These are phyloP conservation scores for Phialophora expanda DNA, from an alignment of 2,329 filamentous ascomycete species.

Conservation along the genomic window DNA sequence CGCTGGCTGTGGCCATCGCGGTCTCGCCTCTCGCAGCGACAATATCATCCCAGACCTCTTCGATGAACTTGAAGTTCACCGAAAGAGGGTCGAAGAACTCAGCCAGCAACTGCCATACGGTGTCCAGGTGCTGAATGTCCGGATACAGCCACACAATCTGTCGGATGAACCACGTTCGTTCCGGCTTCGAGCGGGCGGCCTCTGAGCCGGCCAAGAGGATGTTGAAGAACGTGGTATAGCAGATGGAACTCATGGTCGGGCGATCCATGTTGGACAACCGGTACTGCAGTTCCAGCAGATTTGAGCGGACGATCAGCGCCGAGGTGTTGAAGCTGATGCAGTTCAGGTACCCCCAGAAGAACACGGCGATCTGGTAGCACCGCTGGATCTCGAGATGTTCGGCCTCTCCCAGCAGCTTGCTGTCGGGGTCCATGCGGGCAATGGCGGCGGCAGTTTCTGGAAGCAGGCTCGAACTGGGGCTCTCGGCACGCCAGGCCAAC, in stretches of 20 bases:
- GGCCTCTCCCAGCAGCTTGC: constrained; percentile 3
- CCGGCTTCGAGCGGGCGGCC: constrained; percentile 12
- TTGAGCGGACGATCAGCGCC: constrained; percentile 24
- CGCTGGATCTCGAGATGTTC: constrained; percentile 24
- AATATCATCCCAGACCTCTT: constrained; percentile 29
- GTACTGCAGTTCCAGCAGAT: constrained; percentile 25
- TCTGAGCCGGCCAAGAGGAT: constrained; percentile 26
- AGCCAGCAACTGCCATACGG: constrained; percentile 24
- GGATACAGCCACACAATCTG: constrained; percentile 20
- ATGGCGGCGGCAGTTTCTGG: constrained; percentile 23
- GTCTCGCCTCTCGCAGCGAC: constrained; percentile 1
- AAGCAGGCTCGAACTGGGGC: constrained; percentile 22
- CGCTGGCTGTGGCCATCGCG: background rate
- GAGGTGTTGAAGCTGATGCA: constrained; percentile 34
- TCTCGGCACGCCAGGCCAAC: constrained; percentile 30
- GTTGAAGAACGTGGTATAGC: constrained; percentile 28
- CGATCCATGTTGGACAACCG: constrained; percentile 30
- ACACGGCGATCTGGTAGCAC: constrained; percentile 35
- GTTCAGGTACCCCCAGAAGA: constrained; percentile 29
- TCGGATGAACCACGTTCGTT: constrained; percentile 30
- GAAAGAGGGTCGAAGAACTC: constrained; percentile 31
- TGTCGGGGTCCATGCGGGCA: constrained; percentile 24
- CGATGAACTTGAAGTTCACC: constrained; percentile 20
- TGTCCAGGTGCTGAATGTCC: constrained; percentile 26
- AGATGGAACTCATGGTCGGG: constrained; percentile 2